Evolutionary conservation across 805 yeast genomes (phyloP).

Genomic region (Suhomyces canberraensis): DNA sequence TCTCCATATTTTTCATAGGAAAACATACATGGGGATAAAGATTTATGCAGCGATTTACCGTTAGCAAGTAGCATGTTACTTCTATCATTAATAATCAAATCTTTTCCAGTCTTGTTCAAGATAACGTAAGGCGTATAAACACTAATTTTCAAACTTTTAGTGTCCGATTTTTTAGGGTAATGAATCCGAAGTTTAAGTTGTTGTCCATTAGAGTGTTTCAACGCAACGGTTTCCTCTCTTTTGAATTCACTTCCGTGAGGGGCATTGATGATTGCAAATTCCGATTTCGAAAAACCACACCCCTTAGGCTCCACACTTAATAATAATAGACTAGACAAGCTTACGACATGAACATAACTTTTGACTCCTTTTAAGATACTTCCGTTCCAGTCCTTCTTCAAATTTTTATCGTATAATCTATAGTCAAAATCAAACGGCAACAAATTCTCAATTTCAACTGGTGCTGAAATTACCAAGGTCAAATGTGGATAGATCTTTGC

Average conservation of each 20-base stretch:
- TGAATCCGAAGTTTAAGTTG: constrained; percentile 58
- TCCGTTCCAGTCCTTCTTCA: constrained; percentile 65
- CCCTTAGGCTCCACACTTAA: constrained; percentile 65
- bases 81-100: constrained; percentile 56
- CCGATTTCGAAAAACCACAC: constrained; percentile 61
- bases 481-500: constrained; percentile 80
- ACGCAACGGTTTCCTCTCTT: constrained; percentile 49
- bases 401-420: constrained; percentile 71
- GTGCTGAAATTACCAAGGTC: constrained; percentile 75
- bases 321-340: constrained; percentile 65
- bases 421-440: constrained; percentile 79
- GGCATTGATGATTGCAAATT: constrained; percentile 70
- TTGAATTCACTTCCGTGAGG: constrained; percentile 52
- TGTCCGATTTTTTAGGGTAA: constrained; percentile 51
- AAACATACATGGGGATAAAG: constrained; percentile 66
- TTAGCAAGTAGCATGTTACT: constrained; percentile 52
- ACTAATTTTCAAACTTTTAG: constrained; percentile 60
- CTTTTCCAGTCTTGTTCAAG: constrained; percentile 73
- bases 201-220: constrained; percentile 66
- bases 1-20: constrained; percentile 66
- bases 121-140: constrained; percentile 85
- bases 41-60: constrained; percentile 32
- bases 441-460: constrained; percentile 78
- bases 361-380: constrained; percentile 59
- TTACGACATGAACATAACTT: constrained; percentile 77